Base-by-base conservation (phyloP, 441 rosid species). In the Erodium moschatum region DNA sequence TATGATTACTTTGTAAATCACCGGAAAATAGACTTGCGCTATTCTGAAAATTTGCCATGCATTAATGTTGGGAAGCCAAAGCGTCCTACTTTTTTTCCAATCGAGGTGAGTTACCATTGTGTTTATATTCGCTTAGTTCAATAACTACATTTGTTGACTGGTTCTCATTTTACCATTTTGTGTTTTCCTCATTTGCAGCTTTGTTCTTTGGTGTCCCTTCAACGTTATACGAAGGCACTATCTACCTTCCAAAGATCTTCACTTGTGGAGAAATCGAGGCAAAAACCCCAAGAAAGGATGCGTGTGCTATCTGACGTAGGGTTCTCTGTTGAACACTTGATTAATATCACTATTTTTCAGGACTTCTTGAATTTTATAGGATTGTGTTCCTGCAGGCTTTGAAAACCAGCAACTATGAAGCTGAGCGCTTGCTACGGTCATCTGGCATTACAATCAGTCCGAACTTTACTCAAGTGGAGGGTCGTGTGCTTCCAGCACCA, bases 281-380 rank as follows among this genome's bases (percentile, higher is more conserved):
- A 85, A 75, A 91, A 91, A 77, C 97, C 96, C 0, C 96, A 85
- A 70, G 95, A 91, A 68, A 84, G 96, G 82, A 90, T 89, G 96
- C 56, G 31, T 66, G 84, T 79, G 50, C 78, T 90, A 69, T 73
- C 86, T 13, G 79, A 81, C 58, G 97, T 90, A 76, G 20, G 76
- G 68, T 38, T 72, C 62, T 69, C 71, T 7, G 3, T 9, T 4
- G 4, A 21, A 15, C 38, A 35, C 27, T 66, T 19, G 44, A 13
- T 27, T 29, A 18, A 58, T 46, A 13, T 5, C 9, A 16, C 66
- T 69, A 56, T 18, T 63, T 46, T 40, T 11, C 5, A 9, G 35
- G 19, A 24, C 13, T 33, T 18, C 13, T 33, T 18, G 18, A 29
- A 8, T 24, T 31, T 42, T 29, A 38, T 2, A 19, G 58, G 16